Evolutionary conservation across 129 eudicot genomes (phyloP), one percentile per base, ranked within the genome.

Genomic region (Mikania micrantha): DNA sequence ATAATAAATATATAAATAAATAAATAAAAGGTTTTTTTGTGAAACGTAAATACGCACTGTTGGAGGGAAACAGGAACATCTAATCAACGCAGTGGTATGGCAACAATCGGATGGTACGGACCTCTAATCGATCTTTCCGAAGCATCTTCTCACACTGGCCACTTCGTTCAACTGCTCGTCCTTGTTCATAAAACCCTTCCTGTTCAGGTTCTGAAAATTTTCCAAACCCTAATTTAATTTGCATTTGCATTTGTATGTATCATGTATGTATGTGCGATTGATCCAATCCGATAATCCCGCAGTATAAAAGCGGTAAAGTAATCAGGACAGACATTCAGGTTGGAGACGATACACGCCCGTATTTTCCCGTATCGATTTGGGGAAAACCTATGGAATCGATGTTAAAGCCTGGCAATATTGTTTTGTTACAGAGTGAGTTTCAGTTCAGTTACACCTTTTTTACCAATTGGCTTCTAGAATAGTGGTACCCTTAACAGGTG

Each of bases 61-160:
- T n/a, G n/a, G n/a, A n/a, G n/a, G n/a, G n/a, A n/a, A n/a, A n/a
- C n/a, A n/a, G n/a, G n/a, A n/a, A n/a, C n/a, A n/a, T n/a, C n/a
- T n/a, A n/a, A n/a, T n/a, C n/a, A n/a, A n/a, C n/a, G n/a, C n/a
- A n/a, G n/a, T n/a, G 12, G 58, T 53, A 80, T 83, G 89, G 83
- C 79, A 59, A 71, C 83, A 72, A 84, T 84, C 27, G 95, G 90
- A 67, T 87, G 95, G 90, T 87, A 84, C 49, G 95, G 95, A 69
- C 95, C 95, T 38, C 80, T 90, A 22, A 82, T 90, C 64, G 83
- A 87, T 47, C 87, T 90, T 17, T 75, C 88, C 8, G 66, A 80
- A 56, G 95, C 95, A 13, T 6, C 83, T 19, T 78, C 89, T 53
- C 86, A 90, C 82, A 15, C 61, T 39, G 91, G 84, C 28, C 85